A percentile compares a stretch with the other conserved stretches of the same genome.
phyloP scores from a whole-genome alignment of 257 asterid species.

The Solanum infundibuliforme region DNA sequence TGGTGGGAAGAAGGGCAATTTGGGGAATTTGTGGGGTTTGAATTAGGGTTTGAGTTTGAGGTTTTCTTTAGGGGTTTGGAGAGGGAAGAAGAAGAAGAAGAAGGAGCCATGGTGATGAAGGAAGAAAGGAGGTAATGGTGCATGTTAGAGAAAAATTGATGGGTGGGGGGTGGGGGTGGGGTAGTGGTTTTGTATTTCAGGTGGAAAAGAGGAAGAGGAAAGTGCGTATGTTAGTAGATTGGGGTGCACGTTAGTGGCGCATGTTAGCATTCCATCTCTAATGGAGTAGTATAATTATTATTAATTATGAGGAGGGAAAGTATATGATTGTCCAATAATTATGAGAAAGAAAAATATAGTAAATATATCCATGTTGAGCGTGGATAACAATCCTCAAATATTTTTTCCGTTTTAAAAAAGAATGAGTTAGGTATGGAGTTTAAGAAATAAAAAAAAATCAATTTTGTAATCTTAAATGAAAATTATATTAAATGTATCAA shows the following conservation, averaged over 20 bases:
- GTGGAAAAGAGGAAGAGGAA: not conserved
- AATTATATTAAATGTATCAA: too few species aligned
- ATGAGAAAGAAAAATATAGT: not conserved
- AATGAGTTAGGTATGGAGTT: too few species aligned
- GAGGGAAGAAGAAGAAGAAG: constrained; percentile 10
- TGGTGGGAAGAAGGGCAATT: constrained; percentile 22
- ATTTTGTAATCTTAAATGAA: too few species aligned
- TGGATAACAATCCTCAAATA: too few species aligned
- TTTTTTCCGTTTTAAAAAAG: too few species aligned
- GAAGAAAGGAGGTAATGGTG: constrained; percentile 38
- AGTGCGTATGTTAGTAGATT: constrained; percentile 12
- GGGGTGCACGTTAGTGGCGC: not conserved
- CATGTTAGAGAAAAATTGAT: constrained; percentile 27
- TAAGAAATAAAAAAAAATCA: too few species aligned
- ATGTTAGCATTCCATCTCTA: not conserved
- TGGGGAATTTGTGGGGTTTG: not conserved
- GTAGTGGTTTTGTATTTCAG: constrained; percentile 1
- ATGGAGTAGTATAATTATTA: too few species aligned
- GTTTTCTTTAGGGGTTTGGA: constrained; percentile 21
- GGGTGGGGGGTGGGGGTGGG: not conserved
- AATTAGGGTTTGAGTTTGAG: not conserved
- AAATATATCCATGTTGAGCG: too few species aligned
- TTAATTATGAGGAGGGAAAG: not conserved
- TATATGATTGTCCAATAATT: not conserved
- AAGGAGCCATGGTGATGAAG: constrained; percentile 24